Evolutionary conservation across 75 land plant genomes (phyloP), one percentile per base, ranked within the genome.

Genomic region (Pinus albicaulis): DNA sequence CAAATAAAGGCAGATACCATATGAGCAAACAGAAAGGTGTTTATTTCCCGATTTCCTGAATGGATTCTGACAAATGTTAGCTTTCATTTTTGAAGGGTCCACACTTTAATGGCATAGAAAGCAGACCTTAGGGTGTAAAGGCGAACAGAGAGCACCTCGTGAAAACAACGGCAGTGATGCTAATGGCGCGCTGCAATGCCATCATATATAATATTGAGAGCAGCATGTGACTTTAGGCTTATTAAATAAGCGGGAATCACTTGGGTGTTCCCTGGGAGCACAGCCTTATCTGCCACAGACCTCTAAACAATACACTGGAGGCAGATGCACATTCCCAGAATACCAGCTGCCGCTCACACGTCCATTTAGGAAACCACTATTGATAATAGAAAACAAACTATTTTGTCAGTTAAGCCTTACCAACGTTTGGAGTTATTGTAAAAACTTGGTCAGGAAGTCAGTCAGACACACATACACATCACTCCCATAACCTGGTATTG

Each of bases 211-310:
- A 68, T 68, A 68, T 19, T n/a, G 34, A 68, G 71, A 22, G 53
- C 68, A 28, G 68, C 68, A 68, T 68, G 71, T 68, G 71, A 68
- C 71, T 68, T 41, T 0, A 68, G 3, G 10, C 52, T 68, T 68
- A 68, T 68, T 68, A 68, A 38, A 68, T 68, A 4, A 68, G 34
- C 6, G 19, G 68, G 31, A 34, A 64, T 64, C 34, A 34, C 22
- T 36, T 68, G 71, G 23, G 53, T 68, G 71, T 68, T 68, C 71
- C 71, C 71, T 41, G 71, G 41, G n/a, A 68, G 48, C 71, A 68
- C 24, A 44, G 71, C 71, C 71, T 68, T 68, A 68, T 68, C 71
- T 68, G 71, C 71, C 71, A 68, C 48, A 20, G 52, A 3, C 71
- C 71, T n/a, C n/a, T 68, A 19, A 41, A 17, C 52, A 41, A 68